phyloP scores from a whole-genome alignment of 805 yeast species.

The Cyberlindnera saturnus region DNA sequence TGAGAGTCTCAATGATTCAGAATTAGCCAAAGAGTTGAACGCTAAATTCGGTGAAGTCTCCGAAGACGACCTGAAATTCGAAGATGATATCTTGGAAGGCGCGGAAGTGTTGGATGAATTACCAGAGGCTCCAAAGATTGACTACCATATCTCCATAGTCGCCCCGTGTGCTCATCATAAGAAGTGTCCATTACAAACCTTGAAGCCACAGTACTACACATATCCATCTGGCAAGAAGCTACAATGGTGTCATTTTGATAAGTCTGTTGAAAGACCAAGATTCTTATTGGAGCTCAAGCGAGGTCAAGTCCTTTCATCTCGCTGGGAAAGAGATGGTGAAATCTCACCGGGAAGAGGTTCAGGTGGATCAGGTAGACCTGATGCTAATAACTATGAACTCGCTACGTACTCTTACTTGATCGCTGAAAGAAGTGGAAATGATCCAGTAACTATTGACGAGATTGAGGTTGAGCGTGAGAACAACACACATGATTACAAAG shows the following conservation, averaged over 20 bases:
- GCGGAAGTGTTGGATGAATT: constrained; percentile 6
- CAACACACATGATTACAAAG: constrained; percentile 15
- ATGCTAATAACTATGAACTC: constrained; percentile 62
- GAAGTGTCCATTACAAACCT: constrained; percentile 77
- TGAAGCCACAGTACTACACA: constrained; percentile 61
- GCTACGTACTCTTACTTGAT: constrained; percentile 73
- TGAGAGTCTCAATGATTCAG: constrained; percentile 21
- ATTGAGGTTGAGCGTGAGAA: constrained; percentile 37
- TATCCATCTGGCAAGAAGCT: constrained; percentile 52
- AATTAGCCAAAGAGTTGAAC: constrained; percentile 25
- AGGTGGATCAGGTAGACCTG: constrained; percentile 63
- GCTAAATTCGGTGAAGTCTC: constrained; percentile 36
- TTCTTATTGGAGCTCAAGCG: constrained; percentile 78
- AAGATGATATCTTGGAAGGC: constrained; percentile 30
- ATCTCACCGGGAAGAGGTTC: constrained; percentile 47
- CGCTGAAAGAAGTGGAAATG: constrained; percentile 51
- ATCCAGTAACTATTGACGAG: constrained; percentile 31
- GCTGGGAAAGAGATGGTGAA: constrained; percentile 51
- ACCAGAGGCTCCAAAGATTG: constrained; percentile 2
- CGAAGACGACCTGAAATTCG: constrained; percentile 42
- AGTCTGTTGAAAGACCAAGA: constrained; percentile 69
- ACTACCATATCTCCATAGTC: constrained; percentile 53
- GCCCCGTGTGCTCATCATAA: constrained; percentile 93
- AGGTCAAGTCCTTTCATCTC: constrained; percentile 67
- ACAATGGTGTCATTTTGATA: constrained; percentile 70